Base-by-base conservation (phyloP, 176 grass and related monocot genomes). In the Aegilops sharonensis region DNA sequence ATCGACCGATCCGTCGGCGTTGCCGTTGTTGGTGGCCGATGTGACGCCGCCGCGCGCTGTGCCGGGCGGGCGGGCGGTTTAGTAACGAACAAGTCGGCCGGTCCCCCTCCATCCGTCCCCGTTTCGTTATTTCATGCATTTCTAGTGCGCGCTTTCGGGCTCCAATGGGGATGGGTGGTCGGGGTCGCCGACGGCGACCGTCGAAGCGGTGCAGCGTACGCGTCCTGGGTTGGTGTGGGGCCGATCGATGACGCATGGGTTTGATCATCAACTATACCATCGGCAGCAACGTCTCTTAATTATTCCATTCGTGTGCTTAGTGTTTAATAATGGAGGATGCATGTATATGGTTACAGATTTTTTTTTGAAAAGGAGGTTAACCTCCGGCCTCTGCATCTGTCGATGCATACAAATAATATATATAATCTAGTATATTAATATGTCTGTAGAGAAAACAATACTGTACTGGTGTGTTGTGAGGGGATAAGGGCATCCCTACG, bases 91-190 rank as follows among this genome's bases (percentile, higher is more conserved):
- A 90, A 87, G 89, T 68, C 72, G 83, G 72, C 61, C 59, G 34
- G 34, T 61, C 88, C 64, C 84, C 64, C 56, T 70, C 68, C 65
- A 54, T 39, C 78, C 72, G 34, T 70, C 77, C 75, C 75, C 66
- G 85, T 87, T 87, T 87, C 89, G 89, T 90, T 90, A 90, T 90
- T 83, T 79, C 85, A 84, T 84, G 89, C 84, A 39, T 6, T 52
- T 27, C 40, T 3, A 30, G 56, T 32, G 82, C 57, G 85, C 39
- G 54, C 80, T 88, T 88, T 88, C 67, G 48, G 72, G 80, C 72
- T 83, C 32, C 79, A 83, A 83, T 78, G 35, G 52, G 36, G 36
- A 37, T 82, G 62, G 87, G 52, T 61, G 77, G 82, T 75, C 88
- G 34, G 68, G 45, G 61, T 89, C 83, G 36, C 7, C 80, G 84